A percentile compares a stretch with the other conserved stretches of the same genome.
Evolutionary conservation across 306 rosid genomes (phyloP).

Genomic region (Medicago lupulina): DNA sequence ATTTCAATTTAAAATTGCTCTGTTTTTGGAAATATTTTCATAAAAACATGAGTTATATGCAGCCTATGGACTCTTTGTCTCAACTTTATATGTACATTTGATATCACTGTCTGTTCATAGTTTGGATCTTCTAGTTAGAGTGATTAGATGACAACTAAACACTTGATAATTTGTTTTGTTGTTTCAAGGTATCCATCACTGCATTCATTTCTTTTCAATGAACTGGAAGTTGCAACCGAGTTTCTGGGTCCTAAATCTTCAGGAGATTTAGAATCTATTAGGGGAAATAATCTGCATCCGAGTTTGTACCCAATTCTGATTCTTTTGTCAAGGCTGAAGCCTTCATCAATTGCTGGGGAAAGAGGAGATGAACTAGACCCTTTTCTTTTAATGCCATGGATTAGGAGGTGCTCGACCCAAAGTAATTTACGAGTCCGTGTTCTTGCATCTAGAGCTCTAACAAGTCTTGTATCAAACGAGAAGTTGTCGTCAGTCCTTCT

Average conservation of each 20-base stretch:
- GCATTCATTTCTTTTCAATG: conserved; percentile 82
- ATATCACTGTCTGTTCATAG: conserved; percentile 1
- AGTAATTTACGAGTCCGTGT: conserved; percentile 86
- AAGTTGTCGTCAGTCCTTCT: conserved; percentile 73
- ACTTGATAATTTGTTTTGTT: conserved; percentile 28
- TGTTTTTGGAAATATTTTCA: too few species aligned
- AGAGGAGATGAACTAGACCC: conserved; percentile 89
- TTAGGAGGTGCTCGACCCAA: conserved; percentile 88
- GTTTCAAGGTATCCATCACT: conserved; percentile 79
- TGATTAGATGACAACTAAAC: conserved; percentile 25
- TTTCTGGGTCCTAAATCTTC: conserved; percentile 63
- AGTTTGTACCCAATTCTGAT: conserved; percentile 94
- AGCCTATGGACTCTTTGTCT: conserved; percentile 17
- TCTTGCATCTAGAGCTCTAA: conserved; percentile 94
- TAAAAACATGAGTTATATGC: conserved; percentile 12
- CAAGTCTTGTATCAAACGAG: conserved; percentile 85
- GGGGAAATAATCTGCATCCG: conserved; percentile 87
- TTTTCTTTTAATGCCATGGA: conserved; percentile 81
- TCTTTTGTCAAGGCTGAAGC: conserved; percentile 88
- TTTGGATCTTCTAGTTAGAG: conserved; percentile 18
- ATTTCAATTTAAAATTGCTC: too few species aligned
- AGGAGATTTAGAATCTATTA: conserved; percentile 57
- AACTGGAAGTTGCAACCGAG: conserved; percentile 81
- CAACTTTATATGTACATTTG: conserved; percentile 21
- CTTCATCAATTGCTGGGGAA: conserved; percentile 89